These are phyloP conservation scores for Leccinum griseonigrum DNA, from an alignment of 1,284 basidiomycete species.

Conservation along the genomic window DNA sequence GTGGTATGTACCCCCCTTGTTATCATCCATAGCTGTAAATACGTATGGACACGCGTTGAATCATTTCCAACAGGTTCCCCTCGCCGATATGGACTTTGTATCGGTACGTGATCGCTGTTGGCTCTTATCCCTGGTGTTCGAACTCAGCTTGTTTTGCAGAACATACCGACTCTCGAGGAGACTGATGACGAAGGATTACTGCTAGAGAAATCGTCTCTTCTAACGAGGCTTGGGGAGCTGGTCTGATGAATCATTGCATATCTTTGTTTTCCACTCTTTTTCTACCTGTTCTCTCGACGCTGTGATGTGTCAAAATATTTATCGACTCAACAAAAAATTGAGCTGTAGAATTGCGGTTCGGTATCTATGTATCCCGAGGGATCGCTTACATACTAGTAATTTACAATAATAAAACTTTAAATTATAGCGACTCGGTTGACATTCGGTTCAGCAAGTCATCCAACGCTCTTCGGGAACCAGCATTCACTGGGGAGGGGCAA, in stretches of 20 bases:
- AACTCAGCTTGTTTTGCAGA: slow-evolving; percentile 8
- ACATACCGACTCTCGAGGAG: slow-evolving; percentile 24
- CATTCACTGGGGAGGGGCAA: not conserved
- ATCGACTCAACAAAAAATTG: no score
- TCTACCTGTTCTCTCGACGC: not conserved
- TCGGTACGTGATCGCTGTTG: slow-evolving; percentile 6
- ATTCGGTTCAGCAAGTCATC: not conserved
- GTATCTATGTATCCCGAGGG: no score
- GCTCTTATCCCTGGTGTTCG: not conserved
- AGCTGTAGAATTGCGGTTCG: no score
- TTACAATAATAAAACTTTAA: no score
- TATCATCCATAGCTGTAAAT: not conserved
- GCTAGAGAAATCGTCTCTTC: slow-evolving; percentile 7
- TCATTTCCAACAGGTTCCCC: slow-evolving; percentile 8
- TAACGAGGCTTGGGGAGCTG: slow-evolving; percentile 8
- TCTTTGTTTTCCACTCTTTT: not conserved
- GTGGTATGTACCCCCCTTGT: slow-evolving; percentile 25
- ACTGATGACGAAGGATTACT: slow-evolving; percentile 21
- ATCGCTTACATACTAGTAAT: no score
- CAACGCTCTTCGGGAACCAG: not conserved
- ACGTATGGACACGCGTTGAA: not conserved
- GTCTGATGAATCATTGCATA: slow-evolving; percentile 10
- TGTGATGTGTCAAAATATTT: no score
- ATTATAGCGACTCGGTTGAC: no score
- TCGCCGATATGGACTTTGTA: slow-evolving; percentile 16